These are phyloP conservation scores for Phaseolus coccineus DNA, from an alignment of 331 rosid genomes.

Conservation along the genomic window DNA sequence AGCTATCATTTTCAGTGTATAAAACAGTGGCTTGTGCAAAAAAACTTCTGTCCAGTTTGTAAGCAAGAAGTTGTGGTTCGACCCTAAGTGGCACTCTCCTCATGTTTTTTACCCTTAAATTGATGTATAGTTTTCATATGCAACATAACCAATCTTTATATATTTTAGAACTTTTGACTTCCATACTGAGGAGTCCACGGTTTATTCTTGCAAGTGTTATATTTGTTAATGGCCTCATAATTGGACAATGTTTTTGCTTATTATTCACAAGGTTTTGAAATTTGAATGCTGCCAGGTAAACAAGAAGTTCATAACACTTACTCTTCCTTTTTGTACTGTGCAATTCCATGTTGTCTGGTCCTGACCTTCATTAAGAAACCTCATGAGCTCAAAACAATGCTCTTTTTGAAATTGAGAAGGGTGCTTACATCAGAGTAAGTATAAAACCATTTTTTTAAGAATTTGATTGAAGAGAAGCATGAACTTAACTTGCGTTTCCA, in stretches of 20 bases:
- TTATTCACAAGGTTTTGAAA: background rate
- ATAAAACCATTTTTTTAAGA: background rate
- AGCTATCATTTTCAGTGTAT: conserved; percentile 79
- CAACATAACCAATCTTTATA: conserved; percentile 49
- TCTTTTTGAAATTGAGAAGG: background rate
- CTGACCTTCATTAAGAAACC: background rate
- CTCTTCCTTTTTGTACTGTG: background rate
- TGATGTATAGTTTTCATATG: conserved; percentile 67
- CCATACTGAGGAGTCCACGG: conserved; percentile 31
- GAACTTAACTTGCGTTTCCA: background rate
- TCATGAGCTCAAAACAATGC: background rate
- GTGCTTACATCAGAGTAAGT: background rate
- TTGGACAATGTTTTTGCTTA: conserved; percentile 30
- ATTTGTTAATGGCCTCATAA: conserved; percentile 4
- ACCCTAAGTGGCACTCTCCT: conserved; percentile 39
- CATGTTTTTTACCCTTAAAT: conserved; percentile 8
- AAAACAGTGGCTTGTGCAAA: conserved; percentile 88
- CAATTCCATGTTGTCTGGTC: background rate
- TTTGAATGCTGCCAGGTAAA: background rate
- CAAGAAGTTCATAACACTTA: background rate
- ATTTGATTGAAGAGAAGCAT: background rate
- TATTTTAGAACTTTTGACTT: conserved; percentile 47
- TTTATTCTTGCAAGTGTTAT: conserved; percentile 3
- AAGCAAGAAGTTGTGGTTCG: conserved; percentile 72
- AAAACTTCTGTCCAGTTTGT: conserved; percentile 90